Evolutionary conservation across 331 rosid species (phyloP).

Genomic region (Malus hybrid): DNA sequence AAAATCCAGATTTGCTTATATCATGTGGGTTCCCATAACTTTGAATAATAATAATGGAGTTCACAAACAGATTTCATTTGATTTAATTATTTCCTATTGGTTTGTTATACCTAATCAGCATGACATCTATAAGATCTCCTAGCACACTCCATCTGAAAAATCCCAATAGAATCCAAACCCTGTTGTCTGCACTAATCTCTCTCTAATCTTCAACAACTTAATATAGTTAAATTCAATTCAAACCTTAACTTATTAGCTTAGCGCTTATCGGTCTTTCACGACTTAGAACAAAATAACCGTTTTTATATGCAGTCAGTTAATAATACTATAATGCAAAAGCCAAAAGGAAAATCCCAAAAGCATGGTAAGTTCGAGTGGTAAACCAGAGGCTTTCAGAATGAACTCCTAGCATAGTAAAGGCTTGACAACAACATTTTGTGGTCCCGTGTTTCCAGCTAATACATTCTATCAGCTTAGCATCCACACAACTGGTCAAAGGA

Average conservation of each 20-base stretch:
- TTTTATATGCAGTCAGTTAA: not conserved
- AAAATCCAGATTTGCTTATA: no score
- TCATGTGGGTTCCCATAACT: no score
- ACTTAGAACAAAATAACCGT: not conserved
- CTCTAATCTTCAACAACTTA: not conserved
- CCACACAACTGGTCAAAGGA: not conserved
- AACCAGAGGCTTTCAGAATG: not conserved
- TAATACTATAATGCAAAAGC: not conserved
- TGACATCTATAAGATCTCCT: not conserved
- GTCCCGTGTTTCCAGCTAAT: not conserved
- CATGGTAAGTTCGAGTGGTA: not conserved
- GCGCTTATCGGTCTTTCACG: not conserved
- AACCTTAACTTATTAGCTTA: not conserved
- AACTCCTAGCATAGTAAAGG: not conserved
- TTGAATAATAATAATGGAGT: no score
- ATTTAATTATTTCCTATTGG: no score
- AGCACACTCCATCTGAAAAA: not conserved
- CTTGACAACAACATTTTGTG: not conserved
- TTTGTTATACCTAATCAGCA: not conserved
- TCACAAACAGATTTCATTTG: no score
- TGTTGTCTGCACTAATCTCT: not conserved
- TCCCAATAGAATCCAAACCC: slow-evolving; percentile 1
- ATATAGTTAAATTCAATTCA: not conserved
- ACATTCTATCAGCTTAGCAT: not conserved
- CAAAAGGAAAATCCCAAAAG: not conserved